phyloP scores from a whole-genome alignment of 371 early-diverging fungal genomes.

The Chytridium lagenaria region DNA sequence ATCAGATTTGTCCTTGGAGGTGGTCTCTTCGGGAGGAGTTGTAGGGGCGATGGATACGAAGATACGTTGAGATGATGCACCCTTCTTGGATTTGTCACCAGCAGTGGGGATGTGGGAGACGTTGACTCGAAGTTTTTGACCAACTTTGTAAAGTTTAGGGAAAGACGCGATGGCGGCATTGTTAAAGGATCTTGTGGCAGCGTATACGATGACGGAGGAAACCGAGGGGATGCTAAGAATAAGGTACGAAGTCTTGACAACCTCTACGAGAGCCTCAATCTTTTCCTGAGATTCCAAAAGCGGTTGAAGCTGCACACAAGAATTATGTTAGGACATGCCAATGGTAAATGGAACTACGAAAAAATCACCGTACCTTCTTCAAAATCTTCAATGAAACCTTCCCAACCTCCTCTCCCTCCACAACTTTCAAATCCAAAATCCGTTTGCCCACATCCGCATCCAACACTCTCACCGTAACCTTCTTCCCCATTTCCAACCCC shows the following conservation, averaged over 20 bases:
- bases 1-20: not conserved
- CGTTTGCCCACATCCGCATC: slow-evolving; percentile 69
- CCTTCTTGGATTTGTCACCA: not conserved
- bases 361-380: slow-evolving; percentile 18
- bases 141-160: slow-evolving; percentile 59
- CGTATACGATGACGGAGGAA: slow-evolving; percentile 63
- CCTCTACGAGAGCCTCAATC: slow-evolving; percentile 67
- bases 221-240: slow-evolving; percentile 67
- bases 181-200: slow-evolving; percentile 30
- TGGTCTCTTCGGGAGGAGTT: not conserved
- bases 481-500: slow-evolving; percentile 47
- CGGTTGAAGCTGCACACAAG: not conserved
- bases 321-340: slow-evolving; percentile 19
- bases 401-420: not conserved
- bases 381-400: not conserved
- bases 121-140: slow-evolving; percentile 60
- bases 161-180: slow-evolving; percentile 55
- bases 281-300: slow-evolving; percentile 10
- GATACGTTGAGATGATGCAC: slow-evolving; percentile 8
- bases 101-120: slow-evolving; percentile 15
- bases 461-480: slow-evolving; percentile 62
- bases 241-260: slow-evolving; percentile 76
- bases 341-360: not conserved
- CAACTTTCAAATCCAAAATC: slow-evolving; percentile 60
- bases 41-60: slow-evolving; percentile 12